Conservation (phyloP, 352 stramenopile species). For the Globisporangium irregulare region DNA sequence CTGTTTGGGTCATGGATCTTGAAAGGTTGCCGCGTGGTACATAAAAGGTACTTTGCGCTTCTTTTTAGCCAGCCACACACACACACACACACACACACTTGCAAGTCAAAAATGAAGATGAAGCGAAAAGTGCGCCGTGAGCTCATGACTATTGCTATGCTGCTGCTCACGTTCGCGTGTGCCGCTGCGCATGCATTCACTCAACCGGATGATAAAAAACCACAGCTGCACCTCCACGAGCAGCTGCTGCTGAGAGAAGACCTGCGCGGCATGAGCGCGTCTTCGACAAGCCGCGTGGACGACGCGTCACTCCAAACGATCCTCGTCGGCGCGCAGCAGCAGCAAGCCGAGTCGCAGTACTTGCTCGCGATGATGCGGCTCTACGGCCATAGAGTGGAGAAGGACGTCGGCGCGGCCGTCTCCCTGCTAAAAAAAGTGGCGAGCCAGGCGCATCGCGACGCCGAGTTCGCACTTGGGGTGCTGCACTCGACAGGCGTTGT, state of each 20-base stretch:
- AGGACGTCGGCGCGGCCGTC: conserved; percentile 29
- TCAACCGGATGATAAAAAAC: too few relatives aligned
- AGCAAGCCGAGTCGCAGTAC: conserved; percentile 45
- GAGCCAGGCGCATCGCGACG: conserved; percentile 29
- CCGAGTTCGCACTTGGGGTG: conserved; percentile 45
- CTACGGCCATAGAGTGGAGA: conserved; percentile 44
- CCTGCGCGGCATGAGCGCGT: conserved; percentile 8
- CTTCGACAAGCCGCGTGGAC: conserved; percentile 18
- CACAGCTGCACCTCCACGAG: too few relatives aligned
- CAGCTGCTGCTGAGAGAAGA: conserved; percentile 19
- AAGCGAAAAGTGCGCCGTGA: background rate
- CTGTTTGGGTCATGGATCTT: background rate
- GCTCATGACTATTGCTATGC: background rate
- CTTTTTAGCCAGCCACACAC: too few relatives aligned
- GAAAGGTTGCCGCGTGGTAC: background rate
- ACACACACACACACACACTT: too few relatives aligned
- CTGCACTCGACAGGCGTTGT: conserved; percentile 24
- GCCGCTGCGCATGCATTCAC: too few relatives aligned
- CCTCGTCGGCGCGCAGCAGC: conserved; percentile 30
- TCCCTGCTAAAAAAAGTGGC: conserved; percentile 28
- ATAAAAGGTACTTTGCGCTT: background rate
- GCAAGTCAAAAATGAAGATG: background rate
- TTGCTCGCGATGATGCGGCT: conserved; percentile 47
- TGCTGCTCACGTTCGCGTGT: background rate
- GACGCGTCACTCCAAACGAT: conserved; percentile 30